Evolutionary conservation across 305 asterid genomes (phyloP).

Genomic region (Rubia occidens): DNA sequence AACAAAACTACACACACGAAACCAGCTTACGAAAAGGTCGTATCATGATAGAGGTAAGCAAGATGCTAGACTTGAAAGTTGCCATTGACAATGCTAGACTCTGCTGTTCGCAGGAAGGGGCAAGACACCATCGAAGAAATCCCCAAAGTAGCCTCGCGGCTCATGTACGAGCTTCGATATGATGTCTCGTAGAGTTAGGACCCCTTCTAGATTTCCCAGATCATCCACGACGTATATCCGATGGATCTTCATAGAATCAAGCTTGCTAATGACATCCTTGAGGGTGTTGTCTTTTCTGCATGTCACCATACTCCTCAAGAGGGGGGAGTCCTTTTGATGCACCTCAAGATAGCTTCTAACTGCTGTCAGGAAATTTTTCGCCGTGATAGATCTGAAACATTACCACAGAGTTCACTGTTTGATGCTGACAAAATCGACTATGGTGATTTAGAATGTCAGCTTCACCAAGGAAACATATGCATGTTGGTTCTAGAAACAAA

Average conservation of each 20-base stretch:
- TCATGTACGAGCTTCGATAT: conserved; percentile 90
- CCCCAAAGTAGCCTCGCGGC: conserved; percentile 92
- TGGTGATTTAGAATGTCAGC: too few relatives aligned
- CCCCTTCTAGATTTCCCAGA: conserved; percentile 60
- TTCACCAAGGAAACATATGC: too few relatives aligned
- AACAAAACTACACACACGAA: neutral
- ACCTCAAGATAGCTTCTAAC: conserved; percentile 43
- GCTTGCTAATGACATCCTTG: conserved; percentile 56
- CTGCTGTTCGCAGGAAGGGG: conserved; percentile 79
- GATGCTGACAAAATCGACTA: too few relatives aligned
- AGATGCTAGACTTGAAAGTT: conserved; percentile 3
- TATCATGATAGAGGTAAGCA: neutral
- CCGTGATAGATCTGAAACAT: conserved; percentile 68
- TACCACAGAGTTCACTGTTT: neutral
- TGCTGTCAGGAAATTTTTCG: conserved; percentile 74
- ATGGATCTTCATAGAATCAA: conserved; percentile 66
- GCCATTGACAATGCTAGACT: conserved; percentile 31
- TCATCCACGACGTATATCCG: conserved; percentile 68
- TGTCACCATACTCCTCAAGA: conserved; percentile 55
- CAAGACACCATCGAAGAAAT: conserved; percentile 87
- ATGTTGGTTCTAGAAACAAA: too few relatives aligned
- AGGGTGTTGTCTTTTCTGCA: conserved; percentile 54
- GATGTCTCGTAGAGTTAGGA: conserved; percentile 78
- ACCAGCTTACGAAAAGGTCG: too few relatives aligned
- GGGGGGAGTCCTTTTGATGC: conserved; percentile 35